These are phyloP conservation scores for Kodamaea fukazawae DNA, from an alignment of 805 yeast species.

Conservation along the genomic window DNA sequence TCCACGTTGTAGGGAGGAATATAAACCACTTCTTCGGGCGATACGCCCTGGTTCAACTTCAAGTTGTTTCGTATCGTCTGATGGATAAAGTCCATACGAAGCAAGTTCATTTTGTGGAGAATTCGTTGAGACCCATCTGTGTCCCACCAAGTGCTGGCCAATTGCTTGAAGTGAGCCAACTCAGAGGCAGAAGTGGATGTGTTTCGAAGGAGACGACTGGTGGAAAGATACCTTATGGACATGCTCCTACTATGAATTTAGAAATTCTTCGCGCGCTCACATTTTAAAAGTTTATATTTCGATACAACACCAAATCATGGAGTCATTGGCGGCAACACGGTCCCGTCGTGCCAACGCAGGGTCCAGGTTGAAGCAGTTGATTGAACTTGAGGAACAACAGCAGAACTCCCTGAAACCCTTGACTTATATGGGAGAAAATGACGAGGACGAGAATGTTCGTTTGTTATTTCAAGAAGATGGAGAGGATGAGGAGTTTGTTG, in stretches of 20 bases:
- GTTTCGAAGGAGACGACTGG: slow-evolving; percentile 10
- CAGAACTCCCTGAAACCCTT: slow-evolving; percentile 20
- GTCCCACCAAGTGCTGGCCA: slow-evolving; percentile 99
- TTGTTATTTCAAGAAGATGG: slow-evolving; percentile 60
- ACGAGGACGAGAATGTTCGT: slow-evolving; percentile 76
- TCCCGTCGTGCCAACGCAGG: slow-evolving; percentile 88
- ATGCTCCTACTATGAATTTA: background rate
- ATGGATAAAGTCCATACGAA: slow-evolving; percentile 83
- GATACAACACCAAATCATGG: slow-evolving; percentile 16
- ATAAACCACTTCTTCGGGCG: slow-evolving; percentile 49
- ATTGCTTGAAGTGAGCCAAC: slow-evolving; percentile 72
- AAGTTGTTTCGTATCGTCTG: slow-evolving; percentile 50
- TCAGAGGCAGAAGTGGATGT: slow-evolving; percentile 59
- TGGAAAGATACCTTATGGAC: slow-evolving; percentile 1
- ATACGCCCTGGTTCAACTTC: slow-evolving; percentile 34
- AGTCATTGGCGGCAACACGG: slow-evolving; percentile 70
- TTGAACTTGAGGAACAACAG: slow-evolving; percentile 66
- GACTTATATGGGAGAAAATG: slow-evolving; percentile 29
- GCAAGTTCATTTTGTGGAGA: slow-evolving; percentile 88
- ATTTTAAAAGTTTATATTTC: background rate
- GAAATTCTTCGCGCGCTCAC: too few relatives aligned
- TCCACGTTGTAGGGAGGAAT: slow-evolving; percentile 76
- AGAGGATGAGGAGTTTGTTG: slow-evolving; percentile 26
- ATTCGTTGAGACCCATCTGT: slow-evolving; percentile 89
- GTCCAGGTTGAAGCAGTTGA: slow-evolving; percentile 66